Conservation (phyloP, 2,329 filamentous ascomycete species). For the Beauveria asiatica region DNA sequence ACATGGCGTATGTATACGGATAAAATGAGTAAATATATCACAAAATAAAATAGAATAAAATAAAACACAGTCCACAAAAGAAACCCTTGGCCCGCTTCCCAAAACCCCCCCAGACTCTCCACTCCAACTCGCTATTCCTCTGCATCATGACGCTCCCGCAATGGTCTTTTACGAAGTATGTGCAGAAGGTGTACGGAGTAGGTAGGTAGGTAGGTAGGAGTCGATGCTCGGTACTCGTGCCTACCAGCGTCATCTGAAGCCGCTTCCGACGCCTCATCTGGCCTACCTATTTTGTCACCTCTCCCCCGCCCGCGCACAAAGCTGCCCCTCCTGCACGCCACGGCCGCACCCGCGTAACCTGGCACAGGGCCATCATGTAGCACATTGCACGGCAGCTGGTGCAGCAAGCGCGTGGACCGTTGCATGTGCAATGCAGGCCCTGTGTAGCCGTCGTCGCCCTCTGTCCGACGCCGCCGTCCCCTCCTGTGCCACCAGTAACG, state of each 20-base stretch:
- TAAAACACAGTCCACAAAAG: background rate
- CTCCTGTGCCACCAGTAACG: background rate
- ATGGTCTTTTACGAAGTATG: background rate
- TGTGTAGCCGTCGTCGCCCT: background rate
- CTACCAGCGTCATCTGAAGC: background rate
- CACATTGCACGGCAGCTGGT: conserved; percentile 1
- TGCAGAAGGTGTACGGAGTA: no score
- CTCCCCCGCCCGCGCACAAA: background rate
- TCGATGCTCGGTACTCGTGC: background rate
- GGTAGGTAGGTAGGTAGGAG: no score
- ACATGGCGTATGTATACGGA: background rate
- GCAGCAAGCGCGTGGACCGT: conserved; percentile 8
- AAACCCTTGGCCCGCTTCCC: background rate
- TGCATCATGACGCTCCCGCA: background rate
- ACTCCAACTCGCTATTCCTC: background rate
- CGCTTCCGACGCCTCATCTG: background rate
- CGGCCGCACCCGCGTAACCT: background rate
- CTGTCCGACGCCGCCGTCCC: background rate
- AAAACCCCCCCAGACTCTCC: background rate
- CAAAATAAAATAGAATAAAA: background rate
- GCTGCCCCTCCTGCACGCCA: background rate
- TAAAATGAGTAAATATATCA: background rate
- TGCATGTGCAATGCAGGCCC: background rate
- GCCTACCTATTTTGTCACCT: background rate
- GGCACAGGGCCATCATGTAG: background rate